A percentile compares a stretch with the other conserved stretches of the same genome.
phyloP scores from a whole-genome alignment of 345 rosid genomes.

The Schrenkiella parvula region DNA sequence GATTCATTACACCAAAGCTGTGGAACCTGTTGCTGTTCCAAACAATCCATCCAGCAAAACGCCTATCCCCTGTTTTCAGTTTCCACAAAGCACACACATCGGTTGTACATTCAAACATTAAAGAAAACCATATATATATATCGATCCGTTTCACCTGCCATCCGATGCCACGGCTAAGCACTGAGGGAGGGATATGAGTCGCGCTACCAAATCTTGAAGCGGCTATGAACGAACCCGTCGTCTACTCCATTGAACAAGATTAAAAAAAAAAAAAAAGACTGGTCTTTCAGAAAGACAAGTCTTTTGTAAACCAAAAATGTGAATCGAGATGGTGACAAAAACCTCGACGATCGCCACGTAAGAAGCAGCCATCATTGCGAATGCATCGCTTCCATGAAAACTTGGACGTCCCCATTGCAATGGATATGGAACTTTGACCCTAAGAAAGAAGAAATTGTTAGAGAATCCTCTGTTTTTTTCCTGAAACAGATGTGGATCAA shows the following conservation, averaged over 20 bases:
- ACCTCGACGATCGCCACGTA: slow-evolving; percentile 79
- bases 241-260: slow-evolving; percentile 40
- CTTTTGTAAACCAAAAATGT: neutral
- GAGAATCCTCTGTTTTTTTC: neutral
- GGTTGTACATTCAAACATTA: neutral
- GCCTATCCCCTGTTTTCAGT: slow-evolving; percentile 52
- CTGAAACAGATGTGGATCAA: neutral
- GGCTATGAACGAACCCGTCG: slow-evolving; percentile 68
- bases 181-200: slow-evolving; percentile 73
- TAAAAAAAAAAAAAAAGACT: neutral
- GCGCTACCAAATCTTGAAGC: slow-evolving; percentile 84
- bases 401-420: slow-evolving; percentile 79
- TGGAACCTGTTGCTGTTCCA: slow-evolving; percentile 61
- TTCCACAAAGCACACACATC: slow-evolving; percentile 3
- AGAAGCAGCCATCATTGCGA: slow-evolving; percentile 76
- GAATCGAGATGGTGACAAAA: neutral
- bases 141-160: slow-evolving; percentile 53
- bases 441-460: slow-evolving; percentile 22
- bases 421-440: slow-evolving; percentile 86
- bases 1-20: slow-evolving; percentile 69
- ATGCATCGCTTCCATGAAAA: slow-evolving; percentile 55
- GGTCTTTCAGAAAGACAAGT: neutral
- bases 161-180: slow-evolving; percentile 76
- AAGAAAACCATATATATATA: slow-evolving; percentile 6
- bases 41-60: slow-evolving; percentile 58